Base-by-base conservation (phyloP, 768 basidiomycete genomes). In the Tulasnella calospora region DNA sequence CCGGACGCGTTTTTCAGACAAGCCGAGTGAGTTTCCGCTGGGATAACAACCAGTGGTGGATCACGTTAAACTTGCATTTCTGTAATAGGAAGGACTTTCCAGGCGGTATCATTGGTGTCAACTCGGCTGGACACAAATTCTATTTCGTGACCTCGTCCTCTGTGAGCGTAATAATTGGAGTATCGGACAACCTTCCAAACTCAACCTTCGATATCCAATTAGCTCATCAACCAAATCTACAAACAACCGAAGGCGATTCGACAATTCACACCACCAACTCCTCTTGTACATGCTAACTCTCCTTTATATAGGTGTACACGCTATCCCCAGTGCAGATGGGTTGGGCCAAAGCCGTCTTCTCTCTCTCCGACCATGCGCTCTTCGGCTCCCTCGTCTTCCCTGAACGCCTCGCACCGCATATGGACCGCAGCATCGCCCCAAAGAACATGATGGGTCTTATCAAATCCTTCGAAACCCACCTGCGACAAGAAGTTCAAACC, bases 191-290 rank as follows among this genome's bases (percentile, higher is more conserved):
- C n/a, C 51, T 74, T 33, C 61, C 61, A 3, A 67, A 35, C 12
- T 67, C 2, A 35, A 35, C 1, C 61, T 33, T 55, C 19, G 12
- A 33, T 9, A 1, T 57, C 46, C 15, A 41, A 23, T 9, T 27
- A 79, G 78, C 36, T 73, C 41, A 74, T 79, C 72, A 73, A 79
- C 17, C 47, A 73, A 21, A 67, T 79, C 19, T 74, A 79, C 61
- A 74, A 74, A 23, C 74, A 79, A n/a, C 78, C 72, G 27, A 79
- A 76, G 73, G 78, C 74, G 19, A 75, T 5, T 55, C 57, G 27
- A 46, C 46, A 33, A 38, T 27, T 35, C 47, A 10, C 3, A 8
- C 35, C 12, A 10, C 5, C 7, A 23, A 27, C 21, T 46, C 4
- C 5, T 35, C 61, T 27, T 15, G 6, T 6, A 35, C 30, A n/a